These are phyloP conservation scores for Sisymbrium irio DNA, from an alignment of 345 rosid species.

Conservation along the genomic window DNA sequence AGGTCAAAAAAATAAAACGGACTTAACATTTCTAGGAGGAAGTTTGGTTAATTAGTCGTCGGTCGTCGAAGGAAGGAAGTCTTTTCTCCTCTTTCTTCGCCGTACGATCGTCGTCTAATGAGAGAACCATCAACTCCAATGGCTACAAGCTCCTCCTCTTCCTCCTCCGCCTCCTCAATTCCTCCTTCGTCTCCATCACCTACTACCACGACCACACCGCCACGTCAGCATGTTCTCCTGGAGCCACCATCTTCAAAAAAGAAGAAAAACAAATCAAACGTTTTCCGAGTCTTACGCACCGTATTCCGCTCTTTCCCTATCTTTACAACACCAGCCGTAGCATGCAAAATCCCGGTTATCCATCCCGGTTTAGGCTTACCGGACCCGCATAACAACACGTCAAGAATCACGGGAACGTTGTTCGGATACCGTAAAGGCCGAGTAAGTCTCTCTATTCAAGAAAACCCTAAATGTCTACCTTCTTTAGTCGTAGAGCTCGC, in stretches of 20 bases:
- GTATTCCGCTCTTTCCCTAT: conserved; percentile 75
- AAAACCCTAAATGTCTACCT: conserved; percentile 41
- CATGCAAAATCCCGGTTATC: conserved; percentile 58
- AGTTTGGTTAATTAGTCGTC: conserved; percentile 19
- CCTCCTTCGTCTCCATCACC: conserved; percentile 4
- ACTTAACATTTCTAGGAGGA: not conserved
- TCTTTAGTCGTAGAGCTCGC: conserved; percentile 45
- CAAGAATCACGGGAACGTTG: conserved; percentile 43
- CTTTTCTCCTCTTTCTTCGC: conserved; percentile 16
- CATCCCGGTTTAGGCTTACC: conserved; percentile 35
- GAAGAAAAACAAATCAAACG: conserved; percentile 42
- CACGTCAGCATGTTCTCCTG: conserved; percentile 35
- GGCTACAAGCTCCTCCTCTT: conserved; percentile 2
- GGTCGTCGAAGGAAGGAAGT: conserved; percentile 25
- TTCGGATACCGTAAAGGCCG: conserved; percentile 49
- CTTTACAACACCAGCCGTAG: conserved; percentile 39
- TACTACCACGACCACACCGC: not conserved
- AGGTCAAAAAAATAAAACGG: not conserved
- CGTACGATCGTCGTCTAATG: conserved; percentile 25
- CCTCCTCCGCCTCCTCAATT: conserved; percentile 8
- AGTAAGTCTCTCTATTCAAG: conserved; percentile 45
- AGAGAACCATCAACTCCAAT: not conserved
- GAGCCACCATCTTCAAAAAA: conserved; percentile 43
- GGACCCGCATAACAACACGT: conserved; percentile 28
- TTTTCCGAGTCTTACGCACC: conserved; percentile 52